A percentile compares a stretch with the other conserved stretches of the same genome.
Conservation (phyloP, 192 early-diverging fungal genomes). For the Backusella circina region DNA sequence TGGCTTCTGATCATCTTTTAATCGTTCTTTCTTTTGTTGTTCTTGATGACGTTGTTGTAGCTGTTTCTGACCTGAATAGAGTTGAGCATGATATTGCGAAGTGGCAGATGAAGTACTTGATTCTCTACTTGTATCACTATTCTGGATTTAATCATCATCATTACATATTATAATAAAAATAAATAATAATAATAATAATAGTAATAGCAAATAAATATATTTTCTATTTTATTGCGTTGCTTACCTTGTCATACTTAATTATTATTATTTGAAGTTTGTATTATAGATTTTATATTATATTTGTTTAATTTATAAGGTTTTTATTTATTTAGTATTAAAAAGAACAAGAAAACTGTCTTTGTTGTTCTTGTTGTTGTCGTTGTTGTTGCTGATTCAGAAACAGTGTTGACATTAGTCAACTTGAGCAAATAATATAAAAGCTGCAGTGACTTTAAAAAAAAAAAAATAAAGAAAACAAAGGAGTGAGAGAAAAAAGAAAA, state of each 20-base stretch:
- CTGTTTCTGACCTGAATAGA: constrained; percentile 30
- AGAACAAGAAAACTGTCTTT: neutral
- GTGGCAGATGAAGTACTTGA: constrained; percentile 11
- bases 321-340: neutral
- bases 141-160: constrained; percentile 5
- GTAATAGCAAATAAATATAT: neutral
- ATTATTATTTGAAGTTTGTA: neutral
- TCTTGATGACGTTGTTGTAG: constrained; percentile 8
- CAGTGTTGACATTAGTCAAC: neutral
- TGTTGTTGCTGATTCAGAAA: neutral
- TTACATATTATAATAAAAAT: constrained; percentile 1
- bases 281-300: neutral
- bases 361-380: neutral
- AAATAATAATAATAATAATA: neutral
- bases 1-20: neutral
- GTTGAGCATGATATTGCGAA: constrained; percentile 28
- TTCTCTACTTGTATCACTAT: constrained; percentile 8
- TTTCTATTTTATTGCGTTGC: neutral
- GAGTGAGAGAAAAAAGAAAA: neutral
- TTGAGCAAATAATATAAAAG: neutral
- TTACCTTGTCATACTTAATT: constrained; percentile 1
- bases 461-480: neutral
- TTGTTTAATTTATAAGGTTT: neutral
- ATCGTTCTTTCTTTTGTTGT: neutral
- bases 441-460: neutral